These are phyloP conservation scores for Rhynchosporium secalis DNA, from an alignment of 2,329 filamentous ascomycete species.

Conservation along the genomic window DNA sequence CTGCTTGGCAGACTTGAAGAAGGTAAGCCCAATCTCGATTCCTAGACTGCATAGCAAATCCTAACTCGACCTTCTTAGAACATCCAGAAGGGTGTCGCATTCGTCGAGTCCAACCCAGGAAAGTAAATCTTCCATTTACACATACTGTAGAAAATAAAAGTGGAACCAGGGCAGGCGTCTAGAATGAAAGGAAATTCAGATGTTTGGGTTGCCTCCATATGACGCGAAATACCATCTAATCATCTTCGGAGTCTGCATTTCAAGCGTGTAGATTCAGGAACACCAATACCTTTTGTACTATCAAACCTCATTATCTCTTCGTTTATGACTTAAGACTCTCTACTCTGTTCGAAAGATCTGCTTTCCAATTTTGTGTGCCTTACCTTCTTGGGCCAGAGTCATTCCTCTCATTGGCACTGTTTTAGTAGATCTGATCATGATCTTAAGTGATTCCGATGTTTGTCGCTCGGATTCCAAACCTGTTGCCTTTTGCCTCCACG, in stretches of 20 bases:
- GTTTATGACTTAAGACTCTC: conserved; percentile 11
- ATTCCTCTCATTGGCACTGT: no score
- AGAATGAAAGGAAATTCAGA: conserved; percentile 13
- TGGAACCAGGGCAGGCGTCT: conserved; percentile 9
- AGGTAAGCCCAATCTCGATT: conserved; percentile 40
- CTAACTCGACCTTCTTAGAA: conserved; percentile 56
- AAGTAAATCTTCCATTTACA: conserved; percentile 48
- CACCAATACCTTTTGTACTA: conserved; percentile 17
- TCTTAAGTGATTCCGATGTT: no score
- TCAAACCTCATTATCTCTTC: conserved; percentile 15
- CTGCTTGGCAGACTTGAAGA: conserved; percentile 80
- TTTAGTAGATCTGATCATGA: no score
- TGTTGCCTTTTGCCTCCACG: no score
- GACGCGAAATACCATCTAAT: conserved; percentile 1
- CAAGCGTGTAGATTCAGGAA: conserved; percentile 16
- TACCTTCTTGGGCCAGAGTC: no score
- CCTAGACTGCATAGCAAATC: neutral
- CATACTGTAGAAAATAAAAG: neutral
- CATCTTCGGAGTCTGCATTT: conserved; percentile 13
- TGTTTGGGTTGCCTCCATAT: conserved; percentile 12
- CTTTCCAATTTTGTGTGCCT: neutral
- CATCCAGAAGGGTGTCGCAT: conserved; percentile 83
- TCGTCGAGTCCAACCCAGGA: conserved; percentile 59
- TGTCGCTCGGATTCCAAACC: no score
- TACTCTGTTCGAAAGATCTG: neutral